Conservation (phyloP, 148 eudicot species). For the Amaranthus cruentus region DNA sequence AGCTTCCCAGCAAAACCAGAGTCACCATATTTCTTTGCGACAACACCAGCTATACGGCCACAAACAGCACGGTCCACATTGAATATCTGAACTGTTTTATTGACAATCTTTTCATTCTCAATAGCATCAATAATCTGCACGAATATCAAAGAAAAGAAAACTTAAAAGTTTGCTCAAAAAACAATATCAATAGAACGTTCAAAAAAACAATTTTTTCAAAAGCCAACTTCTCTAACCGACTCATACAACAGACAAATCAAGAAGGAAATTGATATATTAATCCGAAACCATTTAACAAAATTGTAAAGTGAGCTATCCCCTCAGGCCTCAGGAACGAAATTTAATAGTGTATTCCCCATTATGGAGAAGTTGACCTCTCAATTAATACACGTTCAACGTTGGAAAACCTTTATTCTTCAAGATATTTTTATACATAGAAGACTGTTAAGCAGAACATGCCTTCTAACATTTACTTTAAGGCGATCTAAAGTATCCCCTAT, state of each 20-base stretch:
- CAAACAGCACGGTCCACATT: slow-evolving; percentile 96
- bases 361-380: too few species aligned
- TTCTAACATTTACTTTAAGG: too few species aligned
- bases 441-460: too few species aligned
- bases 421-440: too few species aligned
- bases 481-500: too few species aligned
- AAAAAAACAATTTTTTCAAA: neutral
- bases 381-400: too few species aligned
- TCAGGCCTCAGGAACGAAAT: too few species aligned
- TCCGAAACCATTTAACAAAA: too few species aligned
- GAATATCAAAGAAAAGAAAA: neutral
- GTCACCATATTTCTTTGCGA: slow-evolving; percentile 97
- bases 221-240: neutral
- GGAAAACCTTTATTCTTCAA: too few species aligned
- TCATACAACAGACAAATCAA: neutral
- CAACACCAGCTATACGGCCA: slow-evolving; percentile 92
- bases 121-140: slow-evolving; percentile 83
- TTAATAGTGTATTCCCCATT: too few species aligned
- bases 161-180: neutral
- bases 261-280: too few species aligned
- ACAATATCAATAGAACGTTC: neutral
- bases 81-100: slow-evolving; percentile 63
- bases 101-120: slow-evolving; percentile 78
- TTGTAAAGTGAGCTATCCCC: too few species aligned
- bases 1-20: slow-evolving; percentile 99